These are phyloP conservation scores for Canavalia gladiata DNA, from an alignment of 306 rosid genomes.

Conservation along the genomic window DNA sequence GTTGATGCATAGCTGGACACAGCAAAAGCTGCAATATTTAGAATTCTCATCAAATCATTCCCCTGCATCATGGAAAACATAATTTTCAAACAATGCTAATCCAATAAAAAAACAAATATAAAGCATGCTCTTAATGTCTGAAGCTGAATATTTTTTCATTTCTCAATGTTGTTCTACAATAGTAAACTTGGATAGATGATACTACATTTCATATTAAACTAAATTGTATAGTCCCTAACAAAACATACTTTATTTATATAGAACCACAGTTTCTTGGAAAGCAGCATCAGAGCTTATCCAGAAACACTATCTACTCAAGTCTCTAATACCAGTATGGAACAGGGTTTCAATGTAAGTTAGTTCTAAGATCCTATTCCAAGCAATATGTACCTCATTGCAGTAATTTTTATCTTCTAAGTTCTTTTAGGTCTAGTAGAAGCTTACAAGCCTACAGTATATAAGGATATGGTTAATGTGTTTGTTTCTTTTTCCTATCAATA, in stretches of 20 bases:
- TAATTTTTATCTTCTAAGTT: background rate
- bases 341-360: conserved; percentile 10
- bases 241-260: conserved; percentile 13
- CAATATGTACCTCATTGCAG: conserved; percentile 15
- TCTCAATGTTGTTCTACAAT: conserved; percentile 36
- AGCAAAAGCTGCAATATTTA: conserved; percentile 93
- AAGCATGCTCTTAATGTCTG: conserved; percentile 28
- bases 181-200: conserved; percentile 1
- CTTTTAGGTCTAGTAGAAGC: conserved; percentile 20
- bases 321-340: conserved; percentile 26
- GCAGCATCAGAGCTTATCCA: conserved; percentile 23
- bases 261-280: conserved; percentile 10
- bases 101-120: conserved; percentile 35
- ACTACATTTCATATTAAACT: conserved; percentile 42
- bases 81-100: conserved; percentile 42
- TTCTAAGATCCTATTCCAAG: conserved; percentile 19
- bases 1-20: conserved; percentile 98
- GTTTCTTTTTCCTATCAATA: conserved; percentile 16
- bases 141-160: conserved; percentile 18
- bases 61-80: conserved; percentile 79
- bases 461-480: background rate
- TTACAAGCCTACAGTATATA: conserved; percentile 28
- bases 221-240: background rate
- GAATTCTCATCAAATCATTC: conserved; percentile 93
- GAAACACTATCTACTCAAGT: conserved; percentile 22